phyloP scores from a whole-genome alignment of 2,329 filamentous ascomycete species.

The Verticillium isaacii region DNA sequence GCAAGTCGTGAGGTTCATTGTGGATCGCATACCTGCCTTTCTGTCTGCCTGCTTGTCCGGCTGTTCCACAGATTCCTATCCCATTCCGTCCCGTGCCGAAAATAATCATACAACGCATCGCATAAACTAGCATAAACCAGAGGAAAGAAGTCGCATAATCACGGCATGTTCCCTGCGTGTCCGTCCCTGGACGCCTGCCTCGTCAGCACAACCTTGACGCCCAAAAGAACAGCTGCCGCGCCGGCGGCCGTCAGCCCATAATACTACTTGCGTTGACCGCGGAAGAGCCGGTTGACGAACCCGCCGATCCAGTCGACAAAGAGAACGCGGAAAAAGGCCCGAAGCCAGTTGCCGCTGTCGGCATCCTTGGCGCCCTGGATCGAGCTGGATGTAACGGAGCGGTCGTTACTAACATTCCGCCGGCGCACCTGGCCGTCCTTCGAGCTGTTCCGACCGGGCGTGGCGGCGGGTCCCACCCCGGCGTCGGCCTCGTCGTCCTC shows the following conservation, averaged over 20 bases:
- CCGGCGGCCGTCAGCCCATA: conserved; percentile 6
- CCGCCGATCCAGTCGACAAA: conserved; percentile 35
- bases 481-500: conserved; percentile 1
- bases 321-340: conserved; percentile 25
- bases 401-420: conserved; percentile 7
- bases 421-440: conserved; percentile 5
- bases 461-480: not conserved
- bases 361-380: conserved; percentile 13
- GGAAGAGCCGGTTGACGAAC: conserved; percentile 17
- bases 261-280: not conserved
- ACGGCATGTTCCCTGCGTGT: not conserved
- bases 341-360: conserved; percentile 23
- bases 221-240: conserved; percentile 8
- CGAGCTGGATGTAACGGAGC: conserved; percentile 14
- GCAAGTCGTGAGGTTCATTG: not conserved
- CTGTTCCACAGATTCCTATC: not conserved
- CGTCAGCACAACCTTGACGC: not conserved
- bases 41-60: not conserved
- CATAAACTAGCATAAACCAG: not conserved
- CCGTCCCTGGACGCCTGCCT: not conserved
- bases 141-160: not conserved
- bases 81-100: not conserved
- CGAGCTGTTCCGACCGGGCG: not conserved
- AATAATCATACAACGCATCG: not conserved
- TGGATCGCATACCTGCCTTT: not conserved